Percentiles rank a stretch among this genome's conserved stretches.
Evolutionary conservation across 2,329 filamentous ascomycete genomes (phyloP).

Genomic region (Sporothrix luriei): DNA sequence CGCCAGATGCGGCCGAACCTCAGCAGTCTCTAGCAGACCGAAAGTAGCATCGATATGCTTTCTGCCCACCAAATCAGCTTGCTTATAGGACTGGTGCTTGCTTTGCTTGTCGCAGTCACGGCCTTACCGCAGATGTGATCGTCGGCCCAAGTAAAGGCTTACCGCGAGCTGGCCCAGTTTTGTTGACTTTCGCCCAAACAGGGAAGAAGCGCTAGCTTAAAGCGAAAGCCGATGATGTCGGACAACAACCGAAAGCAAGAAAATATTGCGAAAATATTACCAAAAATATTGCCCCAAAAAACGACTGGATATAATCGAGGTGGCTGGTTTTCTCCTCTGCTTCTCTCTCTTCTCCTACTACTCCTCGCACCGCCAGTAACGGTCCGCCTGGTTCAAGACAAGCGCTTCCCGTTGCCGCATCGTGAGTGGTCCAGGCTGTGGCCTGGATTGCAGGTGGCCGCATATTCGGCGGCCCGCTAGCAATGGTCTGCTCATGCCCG

Average conservation of each 20-base stretch:
- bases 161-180: background rate
- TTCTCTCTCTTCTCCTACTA: background rate
- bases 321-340: constrained; percentile 6
- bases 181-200: constrained; percentile 29
- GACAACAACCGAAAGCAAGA: background rate
- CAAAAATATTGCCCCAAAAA: background rate
- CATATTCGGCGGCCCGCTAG: constrained; percentile 35
- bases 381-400: background rate
- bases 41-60: background rate
- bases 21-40: background rate
- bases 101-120: constrained; percentile 2
- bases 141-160: background rate
- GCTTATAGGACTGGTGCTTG: background rate
- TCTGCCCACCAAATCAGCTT: background rate
- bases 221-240: background rate
- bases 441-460: constrained; percentile 33
- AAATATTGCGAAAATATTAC: too few relatives aligned
- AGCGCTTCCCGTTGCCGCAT: background rate
- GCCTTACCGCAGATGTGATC: constrained; percentile 13
- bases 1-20: background rate
- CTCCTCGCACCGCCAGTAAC: constrained; percentile 5
- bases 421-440: constrained; percentile 28
- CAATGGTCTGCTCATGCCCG: constrained; percentile 8
- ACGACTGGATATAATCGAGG: background rate
- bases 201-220: constrained; percentile 15